Percentiles rank a stretch among this genome's conserved stretches.
Evolutionary conservation across 257 asterid species (phyloP).

Genomic region (Fraxinus americana): DNA sequence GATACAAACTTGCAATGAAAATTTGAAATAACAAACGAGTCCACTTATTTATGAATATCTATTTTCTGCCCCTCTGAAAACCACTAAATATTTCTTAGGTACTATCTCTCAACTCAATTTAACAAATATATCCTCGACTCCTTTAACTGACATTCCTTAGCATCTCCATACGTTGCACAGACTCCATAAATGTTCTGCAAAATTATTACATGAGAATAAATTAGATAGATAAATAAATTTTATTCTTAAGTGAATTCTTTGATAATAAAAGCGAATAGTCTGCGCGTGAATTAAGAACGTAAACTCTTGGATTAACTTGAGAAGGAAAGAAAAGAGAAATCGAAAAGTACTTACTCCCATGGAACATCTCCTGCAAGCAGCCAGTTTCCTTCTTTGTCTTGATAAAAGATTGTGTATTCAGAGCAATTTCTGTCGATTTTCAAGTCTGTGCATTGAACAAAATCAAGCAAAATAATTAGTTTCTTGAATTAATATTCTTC

Average conservation of each 20-base stretch:
- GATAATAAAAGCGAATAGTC: not conserved
- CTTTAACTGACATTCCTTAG: conserved; percentile 30
- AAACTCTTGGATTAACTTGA: not conserved
- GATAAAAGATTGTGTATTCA: conserved; percentile 49
- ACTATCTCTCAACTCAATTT: not conserved
- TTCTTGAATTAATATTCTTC: no score
- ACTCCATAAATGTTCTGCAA: conserved; percentile 53
- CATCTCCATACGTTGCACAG: conserved; percentile 59
- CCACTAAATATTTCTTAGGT: not conserved
- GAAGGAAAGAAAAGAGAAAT: not conserved
- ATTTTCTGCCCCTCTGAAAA: not conserved
- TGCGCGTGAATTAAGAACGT: not conserved
- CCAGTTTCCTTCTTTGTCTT: conserved; percentile 67
- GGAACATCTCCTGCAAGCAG: conserved; percentile 66
- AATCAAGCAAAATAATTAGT: not conserved
- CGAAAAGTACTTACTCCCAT: conserved; percentile 48
- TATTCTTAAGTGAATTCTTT: not conserved
- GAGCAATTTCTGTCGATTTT: conserved; percentile 21
- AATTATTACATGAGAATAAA: not conserved
- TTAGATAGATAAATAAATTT: not conserved
- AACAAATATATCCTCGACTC: not conserved
- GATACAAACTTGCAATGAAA: not conserved
- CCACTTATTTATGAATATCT: not conserved
- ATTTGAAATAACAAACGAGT: not conserved
- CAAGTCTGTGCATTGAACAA: conserved; percentile 37